Conservation (phyloP, 768 basidiomycete genomes). For the Tylopilus rubrobrunneus region DNA sequence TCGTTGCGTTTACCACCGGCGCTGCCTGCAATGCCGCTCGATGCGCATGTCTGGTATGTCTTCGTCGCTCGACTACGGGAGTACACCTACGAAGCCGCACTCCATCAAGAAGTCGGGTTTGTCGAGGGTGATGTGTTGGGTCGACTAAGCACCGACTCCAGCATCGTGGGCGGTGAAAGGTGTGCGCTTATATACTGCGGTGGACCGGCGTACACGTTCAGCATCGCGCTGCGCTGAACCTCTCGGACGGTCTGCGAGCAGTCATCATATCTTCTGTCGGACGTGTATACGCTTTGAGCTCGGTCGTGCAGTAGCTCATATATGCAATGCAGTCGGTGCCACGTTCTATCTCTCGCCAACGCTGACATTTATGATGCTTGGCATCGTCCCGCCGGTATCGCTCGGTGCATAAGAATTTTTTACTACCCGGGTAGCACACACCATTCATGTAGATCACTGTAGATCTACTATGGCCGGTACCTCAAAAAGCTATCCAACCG, state of each 20-base stretch:
- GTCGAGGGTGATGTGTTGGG: constrained; percentile 94
- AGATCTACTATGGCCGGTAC: constrained; percentile 97
- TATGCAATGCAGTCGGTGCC: constrained; percentile 61
- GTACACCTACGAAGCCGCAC: constrained; percentile 75
- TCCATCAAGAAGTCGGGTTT: constrained; percentile 89
- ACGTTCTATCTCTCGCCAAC: constrained; percentile 93
- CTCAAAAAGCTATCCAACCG: constrained; percentile 85
- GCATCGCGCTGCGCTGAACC: constrained; percentile 62
- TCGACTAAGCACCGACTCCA: constrained; percentile 78
- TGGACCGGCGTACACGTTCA: not conserved
- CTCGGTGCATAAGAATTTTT: constrained; percentile 61
- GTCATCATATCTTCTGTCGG: constrained; percentile 94
- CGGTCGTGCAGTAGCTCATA: not conserved
- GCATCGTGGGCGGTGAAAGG: constrained; percentile 87
- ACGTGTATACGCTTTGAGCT: constrained; percentile 45
- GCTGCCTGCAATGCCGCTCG: constrained; percentile 84
- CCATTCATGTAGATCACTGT: constrained; percentile 5
- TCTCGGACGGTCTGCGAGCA: constrained; percentile 78
- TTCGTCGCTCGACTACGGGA: constrained; percentile 55
- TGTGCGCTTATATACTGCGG: constrained; percentile 24
- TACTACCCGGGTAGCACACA: not conserved
- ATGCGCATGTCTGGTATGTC: constrained; percentile 79
- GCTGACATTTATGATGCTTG: constrained; percentile 88
- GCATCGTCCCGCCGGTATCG: constrained; percentile 85
- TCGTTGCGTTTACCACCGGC: constrained; percentile 80